These are phyloP conservation scores for Meira nashicola DNA, from an alignment of 1,284 basidiomycete genomes.

Conservation along the genomic window DNA sequence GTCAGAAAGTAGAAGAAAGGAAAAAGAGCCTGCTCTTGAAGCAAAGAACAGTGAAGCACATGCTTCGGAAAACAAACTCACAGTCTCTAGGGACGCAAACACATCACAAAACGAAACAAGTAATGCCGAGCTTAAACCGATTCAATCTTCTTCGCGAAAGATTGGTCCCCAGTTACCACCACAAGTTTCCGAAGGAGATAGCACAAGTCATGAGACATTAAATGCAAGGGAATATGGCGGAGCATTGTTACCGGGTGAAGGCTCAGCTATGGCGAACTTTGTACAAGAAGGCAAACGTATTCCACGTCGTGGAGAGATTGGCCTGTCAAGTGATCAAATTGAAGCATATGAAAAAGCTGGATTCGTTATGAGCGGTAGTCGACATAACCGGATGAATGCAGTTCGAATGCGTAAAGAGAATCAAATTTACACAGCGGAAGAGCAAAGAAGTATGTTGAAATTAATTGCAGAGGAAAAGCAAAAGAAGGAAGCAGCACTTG, in stretches of 20 bases:
- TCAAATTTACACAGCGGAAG: conserved; percentile 89
- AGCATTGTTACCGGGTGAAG: conserved; percentile 85
- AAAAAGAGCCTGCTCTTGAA: not conserved
- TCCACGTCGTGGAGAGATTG: conserved; percentile 96
- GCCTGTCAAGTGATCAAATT: conserved; percentile 79
- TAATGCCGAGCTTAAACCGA: conserved; percentile 7
- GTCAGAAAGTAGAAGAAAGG: not conserved
- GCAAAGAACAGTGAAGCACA: not conserved
- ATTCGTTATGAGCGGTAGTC: conserved; percentile 96
- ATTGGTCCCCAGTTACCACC: conserved; percentile 17
- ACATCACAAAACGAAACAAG: not conserved
- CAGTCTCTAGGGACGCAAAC: not conserved
- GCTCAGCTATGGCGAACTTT: conserved; percentile 92
- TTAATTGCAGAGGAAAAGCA: conserved; percentile 86
- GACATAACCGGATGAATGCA: conserved; percentile 79
- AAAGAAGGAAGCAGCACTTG: conserved; percentile 68
- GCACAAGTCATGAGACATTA: not conserved
- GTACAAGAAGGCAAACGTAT: conserved; percentile 85
- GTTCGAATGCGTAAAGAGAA: conserved; percentile 97
- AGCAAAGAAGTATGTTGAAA: conserved; percentile 88
- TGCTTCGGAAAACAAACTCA: not conserved
- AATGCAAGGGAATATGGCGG: conserved; percentile 61
- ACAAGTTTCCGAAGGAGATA: not conserved
- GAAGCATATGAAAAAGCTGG: conserved; percentile 79
- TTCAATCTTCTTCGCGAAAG: conserved; percentile 7